phyloP scores from a whole-genome alignment of 2,329 filamentous ascomycete species.

The Thelonectria rubi region DNA sequence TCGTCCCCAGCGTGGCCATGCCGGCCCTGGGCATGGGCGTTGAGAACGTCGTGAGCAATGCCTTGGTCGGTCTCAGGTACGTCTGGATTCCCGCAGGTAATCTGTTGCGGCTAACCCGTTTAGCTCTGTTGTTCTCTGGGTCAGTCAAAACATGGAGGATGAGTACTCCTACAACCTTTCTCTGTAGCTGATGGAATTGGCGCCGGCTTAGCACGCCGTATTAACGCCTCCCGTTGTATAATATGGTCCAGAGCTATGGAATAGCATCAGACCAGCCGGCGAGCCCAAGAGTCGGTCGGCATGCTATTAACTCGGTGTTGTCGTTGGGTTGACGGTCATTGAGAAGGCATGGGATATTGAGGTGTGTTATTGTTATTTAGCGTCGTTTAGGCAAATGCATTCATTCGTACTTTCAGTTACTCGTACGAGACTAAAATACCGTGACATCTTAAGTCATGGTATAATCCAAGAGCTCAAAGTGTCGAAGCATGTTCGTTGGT shows the following conservation, averaged over 20 bases:
- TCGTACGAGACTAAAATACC: background rate
- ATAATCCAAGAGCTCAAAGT: background rate
- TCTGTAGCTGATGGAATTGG: conserved; percentile 53
- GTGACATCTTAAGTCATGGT: no score
- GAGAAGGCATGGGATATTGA: background rate
- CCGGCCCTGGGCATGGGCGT: conserved; percentile 71
- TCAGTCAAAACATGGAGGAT: conserved; percentile 78
- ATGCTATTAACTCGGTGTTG: background rate
- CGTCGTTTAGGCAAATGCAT: conserved; percentile 19
- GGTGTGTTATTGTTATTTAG: conserved; percentile 23
- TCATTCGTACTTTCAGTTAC: conserved; percentile 1
- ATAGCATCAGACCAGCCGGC: no score
- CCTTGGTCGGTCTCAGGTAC: conserved; percentile 67
- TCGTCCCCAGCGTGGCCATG: conserved; percentile 65
- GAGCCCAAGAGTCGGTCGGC: no score
- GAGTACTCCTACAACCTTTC: conserved; percentile 75
- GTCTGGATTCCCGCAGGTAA: conserved; percentile 32
- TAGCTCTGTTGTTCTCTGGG: conserved; percentile 71
- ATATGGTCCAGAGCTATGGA: conserved; percentile 18
- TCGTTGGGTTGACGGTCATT: background rate
- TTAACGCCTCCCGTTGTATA: conserved; percentile 24
- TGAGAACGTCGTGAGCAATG: conserved; percentile 73
- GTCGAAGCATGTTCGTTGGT: background rate
- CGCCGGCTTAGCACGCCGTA: background rate
- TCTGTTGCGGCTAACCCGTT: conserved; percentile 26